phyloP scores from a whole-genome alignment of 495 filamentous ascomycete species.

The Neurospora terricola region DNA sequence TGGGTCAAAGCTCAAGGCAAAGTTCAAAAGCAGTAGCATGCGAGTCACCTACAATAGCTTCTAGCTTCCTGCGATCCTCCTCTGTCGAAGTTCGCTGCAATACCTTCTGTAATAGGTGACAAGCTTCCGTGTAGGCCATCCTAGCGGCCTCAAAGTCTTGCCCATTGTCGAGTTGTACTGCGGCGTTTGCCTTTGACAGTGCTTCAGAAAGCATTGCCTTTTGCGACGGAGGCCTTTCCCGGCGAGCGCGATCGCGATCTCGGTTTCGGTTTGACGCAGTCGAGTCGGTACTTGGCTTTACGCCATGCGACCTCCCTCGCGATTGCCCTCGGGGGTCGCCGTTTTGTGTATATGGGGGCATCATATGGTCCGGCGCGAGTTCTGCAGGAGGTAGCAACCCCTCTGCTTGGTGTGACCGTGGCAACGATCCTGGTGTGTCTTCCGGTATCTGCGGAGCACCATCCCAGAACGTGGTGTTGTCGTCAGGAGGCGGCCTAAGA shows the following conservation, averaged over 20 bases:
- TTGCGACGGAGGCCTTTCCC: not conserved
- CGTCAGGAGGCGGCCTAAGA: not conserved
- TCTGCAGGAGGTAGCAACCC: conserved; percentile 7
- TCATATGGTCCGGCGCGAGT: conserved; percentile 7
- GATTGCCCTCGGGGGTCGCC: conserved; percentile 34
- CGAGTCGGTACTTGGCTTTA: conserved; percentile 32
- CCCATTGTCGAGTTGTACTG: conserved; percentile 88
- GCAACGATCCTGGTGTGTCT: conserved; percentile 11
- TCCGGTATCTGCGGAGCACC: conserved; percentile 8
- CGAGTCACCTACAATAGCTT: conserved; percentile 69
- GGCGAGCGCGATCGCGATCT: not conserved
- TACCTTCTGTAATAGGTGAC: conserved; percentile 73
- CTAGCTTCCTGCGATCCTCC: conserved; percentile 77
- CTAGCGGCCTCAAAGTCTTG: conserved; percentile 90
- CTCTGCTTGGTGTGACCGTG: conserved; percentile 4
- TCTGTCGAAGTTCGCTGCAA: conserved; percentile 70
- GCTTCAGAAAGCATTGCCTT: conserved; percentile 91
- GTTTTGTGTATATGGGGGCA: conserved; percentile 23
- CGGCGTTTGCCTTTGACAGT: conserved; percentile 88
- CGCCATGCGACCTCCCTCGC: conserved; percentile 36
- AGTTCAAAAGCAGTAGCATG: not conserved
- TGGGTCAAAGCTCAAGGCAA: not conserved
- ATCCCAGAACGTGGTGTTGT: conserved; percentile 14
- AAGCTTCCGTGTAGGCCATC: conserved; percentile 85
- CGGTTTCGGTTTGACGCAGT: conserved; percentile 16